Conservation (phyloP, 2,329 filamentous ascomycete genomes). For the Diaporthe nobilis region DNA sequence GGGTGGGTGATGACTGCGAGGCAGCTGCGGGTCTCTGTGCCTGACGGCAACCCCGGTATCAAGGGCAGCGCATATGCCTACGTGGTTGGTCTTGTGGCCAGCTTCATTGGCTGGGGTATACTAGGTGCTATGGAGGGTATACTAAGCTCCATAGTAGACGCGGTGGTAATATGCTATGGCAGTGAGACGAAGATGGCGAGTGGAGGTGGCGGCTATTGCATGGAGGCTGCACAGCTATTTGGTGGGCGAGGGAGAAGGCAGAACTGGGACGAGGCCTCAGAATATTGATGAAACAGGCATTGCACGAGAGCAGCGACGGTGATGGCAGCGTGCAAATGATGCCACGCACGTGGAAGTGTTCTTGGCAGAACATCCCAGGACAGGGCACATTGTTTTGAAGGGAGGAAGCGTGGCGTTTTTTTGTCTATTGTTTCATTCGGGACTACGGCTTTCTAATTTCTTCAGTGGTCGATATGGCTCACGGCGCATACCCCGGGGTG, state of each 20-base stretch:
- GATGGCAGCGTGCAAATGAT: neutral
- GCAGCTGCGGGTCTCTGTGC: slow-evolving; percentile 75
- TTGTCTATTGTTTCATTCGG: slow-evolving; percentile 3
- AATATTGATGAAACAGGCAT: slow-evolving; percentile 31
- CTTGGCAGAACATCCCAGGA: neutral
- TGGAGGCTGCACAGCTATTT: slow-evolving; percentile 91
- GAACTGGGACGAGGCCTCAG: slow-evolving; percentile 34
- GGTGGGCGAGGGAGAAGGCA: slow-evolving; percentile 65
- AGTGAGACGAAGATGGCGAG: slow-evolving; percentile 83
- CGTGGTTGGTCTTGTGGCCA: slow-evolving; percentile 90
- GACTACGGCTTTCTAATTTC: neutral
- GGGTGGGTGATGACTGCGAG: slow-evolving; percentile 97
- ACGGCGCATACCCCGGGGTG: slow-evolving; percentile 21
- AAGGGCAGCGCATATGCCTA: slow-evolving; percentile 94
- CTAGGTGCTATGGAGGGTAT: slow-evolving; percentile 93
- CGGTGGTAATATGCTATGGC: slow-evolving; percentile 92
- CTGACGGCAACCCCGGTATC: slow-evolving; percentile 62
- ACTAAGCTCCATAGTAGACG: slow-evolving; percentile 88
- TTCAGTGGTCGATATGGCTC: neutral
- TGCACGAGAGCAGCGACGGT: neutral
- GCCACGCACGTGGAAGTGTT: neutral
- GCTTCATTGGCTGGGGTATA: slow-evolving; percentile 94
- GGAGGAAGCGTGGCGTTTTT: slow-evolving; percentile 40
- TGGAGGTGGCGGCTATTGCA: slow-evolving; percentile 83
- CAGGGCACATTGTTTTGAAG: slow-evolving; percentile 28